Base-by-base conservation (phyloP, 1,139 yeast genomes). In the Chernovozyma sophiae-reginae region DNA sequence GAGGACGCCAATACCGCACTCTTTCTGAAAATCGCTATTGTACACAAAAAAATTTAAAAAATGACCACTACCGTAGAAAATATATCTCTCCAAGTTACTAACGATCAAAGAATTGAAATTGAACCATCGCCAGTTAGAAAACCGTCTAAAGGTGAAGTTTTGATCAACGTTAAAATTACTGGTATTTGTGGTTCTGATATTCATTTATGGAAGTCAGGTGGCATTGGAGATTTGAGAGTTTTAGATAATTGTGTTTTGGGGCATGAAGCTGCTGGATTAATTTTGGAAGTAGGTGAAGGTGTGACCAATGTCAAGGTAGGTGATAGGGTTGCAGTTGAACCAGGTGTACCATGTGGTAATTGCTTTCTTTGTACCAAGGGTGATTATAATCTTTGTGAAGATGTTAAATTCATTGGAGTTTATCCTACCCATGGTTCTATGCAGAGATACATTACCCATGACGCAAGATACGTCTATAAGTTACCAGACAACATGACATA, bases 161-260 rank as follows among this genome's bases (percentile, higher is more conserved):
- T 40, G 16, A 56, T 74, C 31, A 77, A 72, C 43, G 64, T 75
- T 34, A 53, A 63, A 31, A 68, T 71, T 35, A 55, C 60, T 17
- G 64, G 62, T 18, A 53, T 59, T 34, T 59, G 64, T 46, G 64
- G 62, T 18, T 52, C 58, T n/a, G 62, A 56, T 37, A 49, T 56
- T 30, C 61, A 56, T 33, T 51, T 50, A 38, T 56, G 58, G 58
- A 51, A 53, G 33, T 43, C 43, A 20, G 58, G 58, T 23, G 46
- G 45, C 24, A 54, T 55, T 30, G 60, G 60, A 15, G 49, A 48
- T 17, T 42, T 53, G 33, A 40, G 29, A 17, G 32, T 45, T 22
- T 31, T 29, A 10, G 33, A 51, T 49, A 50, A 51, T 27, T 47
- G 50, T 27, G 40, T 53, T 18, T 36, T 56, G 34, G 62, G 62